Percentiles rank a stretch among this genome's conserved stretches.
These are phyloP conservation scores for Fusarium avenaceum DNA, from an alignment of 2,329 filamentous ascomycete species.

Conservation along the genomic window DNA sequence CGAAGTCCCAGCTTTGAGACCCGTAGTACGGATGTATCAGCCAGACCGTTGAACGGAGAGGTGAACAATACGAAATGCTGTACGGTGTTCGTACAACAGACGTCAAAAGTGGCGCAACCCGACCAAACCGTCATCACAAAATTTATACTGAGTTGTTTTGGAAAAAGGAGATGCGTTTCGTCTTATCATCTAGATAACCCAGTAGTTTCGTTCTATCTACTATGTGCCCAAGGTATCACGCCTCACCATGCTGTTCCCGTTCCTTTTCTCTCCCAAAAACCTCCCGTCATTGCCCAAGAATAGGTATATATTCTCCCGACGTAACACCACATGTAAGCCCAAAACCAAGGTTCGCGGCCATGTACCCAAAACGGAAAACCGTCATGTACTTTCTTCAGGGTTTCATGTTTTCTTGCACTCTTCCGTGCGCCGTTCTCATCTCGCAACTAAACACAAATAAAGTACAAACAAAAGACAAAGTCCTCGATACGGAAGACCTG, in stretches of 20 bases:
- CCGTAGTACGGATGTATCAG: slow-evolving; percentile 20
- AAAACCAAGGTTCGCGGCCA: slow-evolving; percentile 41
- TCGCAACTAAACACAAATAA: slow-evolving; percentile 37
- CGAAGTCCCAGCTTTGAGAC: slow-evolving; percentile 4
- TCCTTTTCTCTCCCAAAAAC: slow-evolving; percentile 27
- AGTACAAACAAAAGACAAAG: slow-evolving; percentile 42
- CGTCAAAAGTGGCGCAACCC: slow-evolving; percentile 37
- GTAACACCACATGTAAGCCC: slow-evolving; percentile 45
- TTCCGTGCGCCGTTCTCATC: slow-evolving; percentile 24
- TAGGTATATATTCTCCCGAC: slow-evolving; percentile 38
- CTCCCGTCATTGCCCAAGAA: slow-evolving; percentile 10
- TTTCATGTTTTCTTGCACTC: slow-evolving; percentile 7
- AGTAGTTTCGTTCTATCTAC: slow-evolving; percentile 22
- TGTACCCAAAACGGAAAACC: slow-evolving; percentile 32
- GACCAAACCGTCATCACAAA: slow-evolving; percentile 6
- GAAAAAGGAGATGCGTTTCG: slow-evolving; percentile 37
- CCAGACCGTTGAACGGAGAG: slow-evolving; percentile 14
- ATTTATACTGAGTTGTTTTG: background rate
- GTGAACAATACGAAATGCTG: slow-evolving; percentile 41
- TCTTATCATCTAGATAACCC: slow-evolving; percentile 35
- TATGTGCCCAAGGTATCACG: slow-evolving; percentile 19
- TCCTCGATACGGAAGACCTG: slow-evolving; percentile 6
- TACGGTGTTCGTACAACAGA: slow-evolving; percentile 43
- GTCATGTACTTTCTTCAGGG: background rate
- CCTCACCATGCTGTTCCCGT: slow-evolving; percentile 8